Evolutionary conservation across 2,329 filamentous ascomycete species (phyloP).

Genomic region (Ceratocystis cubensis): DNA sequence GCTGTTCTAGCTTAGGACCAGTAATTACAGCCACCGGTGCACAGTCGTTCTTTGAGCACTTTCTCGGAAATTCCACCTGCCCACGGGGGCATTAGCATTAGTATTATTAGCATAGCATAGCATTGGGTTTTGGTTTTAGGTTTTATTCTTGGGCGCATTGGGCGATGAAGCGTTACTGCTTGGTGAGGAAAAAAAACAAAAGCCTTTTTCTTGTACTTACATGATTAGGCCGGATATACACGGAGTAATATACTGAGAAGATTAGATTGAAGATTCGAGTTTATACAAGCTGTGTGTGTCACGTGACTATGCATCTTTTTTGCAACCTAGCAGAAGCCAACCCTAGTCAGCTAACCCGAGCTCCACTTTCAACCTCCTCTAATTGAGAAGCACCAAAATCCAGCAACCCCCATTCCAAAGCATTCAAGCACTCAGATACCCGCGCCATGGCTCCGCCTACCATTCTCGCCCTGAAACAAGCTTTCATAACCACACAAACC

Average conservation of each 20-base stretch:
- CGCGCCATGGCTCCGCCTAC: constrained; percentile 34
- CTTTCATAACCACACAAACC: constrained; percentile 51
- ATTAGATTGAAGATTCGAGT: neutral
- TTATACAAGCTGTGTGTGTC: neutral
- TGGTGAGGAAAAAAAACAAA: neutral
- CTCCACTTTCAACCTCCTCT: neutral
- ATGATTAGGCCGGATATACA: neutral
- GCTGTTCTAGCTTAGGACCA: neutral
- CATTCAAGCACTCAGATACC: neutral
- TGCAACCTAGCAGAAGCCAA: neutral
- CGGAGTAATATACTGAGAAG: neutral
- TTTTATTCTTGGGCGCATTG: neutral
- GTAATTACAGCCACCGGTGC: no score
- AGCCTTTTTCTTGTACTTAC: neutral
- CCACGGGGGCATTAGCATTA: neutral
- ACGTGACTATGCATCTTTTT: neutral
- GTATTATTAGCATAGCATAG: neutral
- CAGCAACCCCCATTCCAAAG: no score
- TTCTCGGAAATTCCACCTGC: neutral
- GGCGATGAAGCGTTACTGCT: neutral
- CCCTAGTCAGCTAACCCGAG: neutral
- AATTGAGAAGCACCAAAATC: no score
- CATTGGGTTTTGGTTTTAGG: neutral
- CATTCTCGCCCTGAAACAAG: constrained; percentile 49
- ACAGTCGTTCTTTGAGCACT: no score